Evolutionary conservation across 371 early-diverging fungal genomes (phyloP), one percentile per base, ranked within the genome.

Genomic region (Phascolomyces articulosus): DNA sequence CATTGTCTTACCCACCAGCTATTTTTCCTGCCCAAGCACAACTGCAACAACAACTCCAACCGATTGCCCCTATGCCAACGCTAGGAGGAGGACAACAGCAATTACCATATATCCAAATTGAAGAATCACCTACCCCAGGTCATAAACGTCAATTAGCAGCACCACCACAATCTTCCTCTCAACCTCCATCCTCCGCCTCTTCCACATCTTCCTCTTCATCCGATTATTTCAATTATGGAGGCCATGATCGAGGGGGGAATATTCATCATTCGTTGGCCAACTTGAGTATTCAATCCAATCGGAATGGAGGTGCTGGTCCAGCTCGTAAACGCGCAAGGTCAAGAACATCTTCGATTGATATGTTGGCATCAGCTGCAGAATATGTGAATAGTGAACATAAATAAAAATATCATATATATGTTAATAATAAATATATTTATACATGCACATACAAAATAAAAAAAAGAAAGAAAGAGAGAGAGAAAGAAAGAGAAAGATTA

Each of bases 341-440:
- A n/a, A 61, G 57, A 40, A 62, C 67, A 34, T 34, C 34, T 1
- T 55, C 57, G 29, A 67, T 67, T 20, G 67, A 62, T 40, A 38
- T 62, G 29, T 38, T 67, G 24, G 67, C 62, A 7, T 62, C 67
- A 4, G 56, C 67, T n/a, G 61, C 62, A 6, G 49, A 62, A 38
- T 60, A 67, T 27, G 28, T 61, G 24, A 70, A 97, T 27, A 65
- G 38, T 23, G 29, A 49, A 27, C 6, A 2, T 11, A 34, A 34
- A 2, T 34, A 34, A 34, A 9, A 34, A 34, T 34, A n/a, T n/a
- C n/a, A n/a, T n/a, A n/a, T n/a, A n/a, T n/a, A n/a, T n/a, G n/a
- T n/a, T n/a, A n/a, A n/a, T n/a, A n/a, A n/a, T n/a, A n/a, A n/a
- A n/a, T n/a, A n/a, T n/a, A n/a, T n/a, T n/a, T n/a, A n/a, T n/a